These are phyloP conservation scores for Eimeria necatrix DNA, from an alignment of 169 alveolate species.

Conservation along the genomic window DNA sequence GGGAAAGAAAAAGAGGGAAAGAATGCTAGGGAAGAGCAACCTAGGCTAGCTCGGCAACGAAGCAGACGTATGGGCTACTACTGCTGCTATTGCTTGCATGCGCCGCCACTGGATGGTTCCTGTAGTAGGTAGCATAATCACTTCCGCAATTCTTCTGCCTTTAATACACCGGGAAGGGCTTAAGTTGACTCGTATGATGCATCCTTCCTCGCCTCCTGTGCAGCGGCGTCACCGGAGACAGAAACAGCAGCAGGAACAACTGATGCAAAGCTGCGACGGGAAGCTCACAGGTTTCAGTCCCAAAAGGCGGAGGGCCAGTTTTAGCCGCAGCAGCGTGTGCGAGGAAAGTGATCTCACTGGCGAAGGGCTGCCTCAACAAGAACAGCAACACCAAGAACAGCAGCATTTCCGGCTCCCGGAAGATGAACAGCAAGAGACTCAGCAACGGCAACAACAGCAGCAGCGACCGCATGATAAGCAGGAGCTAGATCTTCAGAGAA, in stretches of 20 bases:
- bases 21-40: too few species aligned
- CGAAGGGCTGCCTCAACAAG: too few species aligned
- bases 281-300: too few species aligned
- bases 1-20: too few species aligned
- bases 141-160: not conserved
- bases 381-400: too few species aligned
- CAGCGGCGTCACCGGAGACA: constrained; percentile 26
- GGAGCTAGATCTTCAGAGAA: not conserved
- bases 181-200: constrained; percentile 30
- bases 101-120: not conserved
- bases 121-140: not conserved
- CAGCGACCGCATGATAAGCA: not conserved
- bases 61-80: too few species aligned
- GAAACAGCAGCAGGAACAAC: constrained; percentile 4
- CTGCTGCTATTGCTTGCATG: constrained; percentile 2
- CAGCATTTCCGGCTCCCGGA: too few species aligned
- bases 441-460: constrained; percentile 34
- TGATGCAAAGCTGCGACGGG: not conserved
- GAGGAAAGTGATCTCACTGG: too few species aligned
- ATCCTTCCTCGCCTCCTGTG: constrained; percentile 8
- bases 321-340: too few species aligned
- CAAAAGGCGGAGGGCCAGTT: too few species aligned
- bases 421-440: not conserved
- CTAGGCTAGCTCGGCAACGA: too few species aligned
- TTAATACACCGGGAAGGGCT: not conserved